A percentile compares a stretch with the other conserved stretches of the same genome.
Conservation (phyloP, 345 rosid species). For the Theobroma cacao region DNA sequence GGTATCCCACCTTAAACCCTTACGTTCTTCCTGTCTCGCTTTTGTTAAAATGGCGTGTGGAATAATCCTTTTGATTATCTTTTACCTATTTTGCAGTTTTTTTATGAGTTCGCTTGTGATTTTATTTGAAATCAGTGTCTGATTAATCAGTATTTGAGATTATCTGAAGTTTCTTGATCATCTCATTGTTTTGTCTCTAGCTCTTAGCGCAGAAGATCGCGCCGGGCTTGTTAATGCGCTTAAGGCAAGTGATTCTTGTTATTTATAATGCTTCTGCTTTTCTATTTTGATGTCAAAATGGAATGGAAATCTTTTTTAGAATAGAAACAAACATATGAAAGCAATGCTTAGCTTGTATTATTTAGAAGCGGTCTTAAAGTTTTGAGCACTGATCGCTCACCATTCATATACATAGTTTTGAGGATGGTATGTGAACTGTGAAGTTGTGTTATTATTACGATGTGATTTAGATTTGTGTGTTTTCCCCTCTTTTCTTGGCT, state of each 20-base stretch:
- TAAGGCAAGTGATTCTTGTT: constrained; percentile 7
- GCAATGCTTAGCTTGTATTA: neutral
- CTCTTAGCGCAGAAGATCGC: constrained; percentile 13
- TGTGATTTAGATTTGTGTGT: neutral
- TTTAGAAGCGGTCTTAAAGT: neutral
- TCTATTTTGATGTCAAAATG: neutral
- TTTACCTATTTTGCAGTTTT: neutral
- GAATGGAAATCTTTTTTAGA: neutral
- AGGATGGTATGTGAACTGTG: neutral
- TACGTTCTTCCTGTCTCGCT: neutral
- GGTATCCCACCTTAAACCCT: constrained; percentile 14
- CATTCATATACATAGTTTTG: neutral
- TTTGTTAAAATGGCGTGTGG: neutral
- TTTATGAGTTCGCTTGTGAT: neutral
- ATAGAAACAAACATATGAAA: constrained; percentile 1
- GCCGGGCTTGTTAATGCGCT: constrained; percentile 15
- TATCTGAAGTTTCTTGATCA: neutral
- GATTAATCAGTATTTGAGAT: neutral
- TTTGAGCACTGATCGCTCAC: neutral
- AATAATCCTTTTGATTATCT: neutral
- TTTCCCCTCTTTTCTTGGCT: neutral
- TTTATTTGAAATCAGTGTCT: neutral
- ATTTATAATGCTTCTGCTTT: neutral
- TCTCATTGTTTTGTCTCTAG: constrained; percentile 2
- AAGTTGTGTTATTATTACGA: neutral